A percentile compares a stretch with the other conserved stretches of the same genome.
phyloP scores from a whole-genome alignment of 306 rosid genomes.

The Prunus fruticosa region DNA sequence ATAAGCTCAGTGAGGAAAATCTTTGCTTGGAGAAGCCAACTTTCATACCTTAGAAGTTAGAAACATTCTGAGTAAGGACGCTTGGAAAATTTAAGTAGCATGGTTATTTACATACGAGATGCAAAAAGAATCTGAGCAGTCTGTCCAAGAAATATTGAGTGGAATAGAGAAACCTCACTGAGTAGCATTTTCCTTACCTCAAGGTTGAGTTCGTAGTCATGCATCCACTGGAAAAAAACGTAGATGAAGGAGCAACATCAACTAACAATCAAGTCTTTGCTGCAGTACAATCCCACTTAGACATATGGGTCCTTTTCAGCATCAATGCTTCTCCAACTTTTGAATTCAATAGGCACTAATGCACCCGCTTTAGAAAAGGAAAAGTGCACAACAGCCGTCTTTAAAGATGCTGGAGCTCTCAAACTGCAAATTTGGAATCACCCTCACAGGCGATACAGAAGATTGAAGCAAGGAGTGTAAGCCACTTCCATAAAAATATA shows the following conservation, averaged over 20 bases:
- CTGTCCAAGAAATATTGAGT: neutral
- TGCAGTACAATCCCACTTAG: neutral
- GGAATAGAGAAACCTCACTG: neutral
- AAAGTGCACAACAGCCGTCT: neutral
- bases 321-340: neutral
- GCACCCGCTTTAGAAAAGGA: neutral
- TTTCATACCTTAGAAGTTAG: neutral
- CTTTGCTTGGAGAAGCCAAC: neutral
- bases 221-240: neutral
- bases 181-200: neutral
- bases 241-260: neutral
- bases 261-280: neutral
- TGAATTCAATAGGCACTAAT: neutral
- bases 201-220: neutral
- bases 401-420: neutral
- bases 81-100: neutral
- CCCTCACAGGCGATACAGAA: slow-evolving; percentile 10
- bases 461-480: neutral
- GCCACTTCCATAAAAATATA: slow-evolving; percentile 1
- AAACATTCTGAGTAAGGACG: neutral
- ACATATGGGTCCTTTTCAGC: neutral
- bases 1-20: neutral
- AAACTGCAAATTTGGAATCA: neutral
- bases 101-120: neutral
- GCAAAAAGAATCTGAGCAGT: neutral